A percentile compares a stretch with the other conserved stretches of the same genome.
phyloP scores from a whole-genome alignment of 2,329 filamentous ascomycete species.

The Verticillium nonalfalfae region DNA sequence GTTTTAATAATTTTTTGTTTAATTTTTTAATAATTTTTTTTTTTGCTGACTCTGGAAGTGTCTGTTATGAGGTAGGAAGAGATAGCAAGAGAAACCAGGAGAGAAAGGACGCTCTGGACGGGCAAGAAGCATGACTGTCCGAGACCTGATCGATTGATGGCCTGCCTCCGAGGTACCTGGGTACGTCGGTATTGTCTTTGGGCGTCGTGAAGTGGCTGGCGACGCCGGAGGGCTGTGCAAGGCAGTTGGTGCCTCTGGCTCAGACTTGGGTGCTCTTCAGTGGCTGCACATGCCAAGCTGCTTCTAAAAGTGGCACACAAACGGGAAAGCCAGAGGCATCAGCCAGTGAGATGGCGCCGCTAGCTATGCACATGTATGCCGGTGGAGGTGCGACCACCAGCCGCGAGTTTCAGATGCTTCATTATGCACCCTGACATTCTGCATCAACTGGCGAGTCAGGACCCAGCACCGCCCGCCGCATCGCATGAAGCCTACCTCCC shows the following conservation, averaged over 20 bases:
- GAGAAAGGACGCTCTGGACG: background rate
- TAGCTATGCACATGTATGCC: background rate
- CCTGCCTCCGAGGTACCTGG: background rate
- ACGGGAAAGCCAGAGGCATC: background rate
- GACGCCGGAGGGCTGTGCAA: background rate
- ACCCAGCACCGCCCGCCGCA: background rate
- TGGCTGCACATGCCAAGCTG: background rate
- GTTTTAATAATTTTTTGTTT: too few species aligned
- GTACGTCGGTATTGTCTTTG: background rate
- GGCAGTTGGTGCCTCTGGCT: background rate
- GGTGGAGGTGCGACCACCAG: background rate
- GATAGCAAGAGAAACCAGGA: background rate
- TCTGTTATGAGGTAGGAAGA: background rate
- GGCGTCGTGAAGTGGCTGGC: background rate
- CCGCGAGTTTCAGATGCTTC: background rate
- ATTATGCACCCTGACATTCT: background rate
- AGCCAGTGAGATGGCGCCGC: background rate
- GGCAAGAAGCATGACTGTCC: background rate
- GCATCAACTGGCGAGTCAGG: background rate
- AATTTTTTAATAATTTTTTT: too few species aligned
- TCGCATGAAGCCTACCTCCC: background rate
- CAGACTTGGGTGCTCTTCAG: background rate
- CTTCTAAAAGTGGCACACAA: background rate
- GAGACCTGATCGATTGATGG: background rate
- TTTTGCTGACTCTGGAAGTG: too few species aligned